Conservation (phyloP, 352 stramenopile genomes). For the Phytophthora aleatoria region DNA sequence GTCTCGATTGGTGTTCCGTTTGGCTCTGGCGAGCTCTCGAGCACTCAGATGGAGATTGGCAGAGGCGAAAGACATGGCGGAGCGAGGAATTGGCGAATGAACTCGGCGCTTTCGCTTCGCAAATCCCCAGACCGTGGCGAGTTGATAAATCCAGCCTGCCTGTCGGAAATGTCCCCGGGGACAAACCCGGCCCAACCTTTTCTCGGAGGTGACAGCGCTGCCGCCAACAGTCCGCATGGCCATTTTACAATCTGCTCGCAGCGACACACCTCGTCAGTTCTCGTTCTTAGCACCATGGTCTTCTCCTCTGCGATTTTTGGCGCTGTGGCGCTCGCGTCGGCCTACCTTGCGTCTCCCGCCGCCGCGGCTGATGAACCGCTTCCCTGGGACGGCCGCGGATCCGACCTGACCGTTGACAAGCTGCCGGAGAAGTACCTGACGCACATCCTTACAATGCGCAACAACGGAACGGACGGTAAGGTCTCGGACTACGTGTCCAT, state of each 20-base stretch:
- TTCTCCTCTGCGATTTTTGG: slow-evolving; percentile 39
- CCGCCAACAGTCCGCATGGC: background rate
- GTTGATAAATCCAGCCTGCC: slow-evolving; percentile 29
- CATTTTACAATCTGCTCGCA: slow-evolving; percentile 33
- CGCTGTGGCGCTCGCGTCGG: slow-evolving; percentile 28
- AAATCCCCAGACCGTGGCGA: slow-evolving; percentile 14
- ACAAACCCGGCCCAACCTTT: slow-evolving; percentile 15
- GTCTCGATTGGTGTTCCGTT: background rate
- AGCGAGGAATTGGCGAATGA: slow-evolving; percentile 19
- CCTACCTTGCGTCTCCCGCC: slow-evolving; percentile 21
- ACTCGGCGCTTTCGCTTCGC: background rate
- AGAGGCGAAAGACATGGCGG: slow-evolving; percentile 12
- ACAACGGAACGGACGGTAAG: slow-evolving; percentile 40
- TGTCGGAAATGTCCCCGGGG: slow-evolving; percentile 16
- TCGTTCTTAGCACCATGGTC: slow-evolving; percentile 15
- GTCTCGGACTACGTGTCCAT: slow-evolving; percentile 55
- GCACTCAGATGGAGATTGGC: slow-evolving; percentile 34
- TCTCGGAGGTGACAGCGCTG: slow-evolving; percentile 7
- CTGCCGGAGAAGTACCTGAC: slow-evolving; percentile 63
- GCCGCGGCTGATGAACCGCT: slow-evolving; percentile 34
- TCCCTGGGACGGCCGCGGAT: slow-evolving; percentile 56
- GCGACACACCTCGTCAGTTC: slow-evolving; percentile 6
- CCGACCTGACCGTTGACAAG: slow-evolving; percentile 59
- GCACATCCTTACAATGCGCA: slow-evolving; percentile 65
- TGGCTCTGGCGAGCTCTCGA: slow-evolving; percentile 13